Percentiles rank a stretch among this genome's conserved stretches.
Evolutionary conservation across 192 early-diverging fungal genomes (phyloP).

Genomic region (Coemansia sp.): DNA sequence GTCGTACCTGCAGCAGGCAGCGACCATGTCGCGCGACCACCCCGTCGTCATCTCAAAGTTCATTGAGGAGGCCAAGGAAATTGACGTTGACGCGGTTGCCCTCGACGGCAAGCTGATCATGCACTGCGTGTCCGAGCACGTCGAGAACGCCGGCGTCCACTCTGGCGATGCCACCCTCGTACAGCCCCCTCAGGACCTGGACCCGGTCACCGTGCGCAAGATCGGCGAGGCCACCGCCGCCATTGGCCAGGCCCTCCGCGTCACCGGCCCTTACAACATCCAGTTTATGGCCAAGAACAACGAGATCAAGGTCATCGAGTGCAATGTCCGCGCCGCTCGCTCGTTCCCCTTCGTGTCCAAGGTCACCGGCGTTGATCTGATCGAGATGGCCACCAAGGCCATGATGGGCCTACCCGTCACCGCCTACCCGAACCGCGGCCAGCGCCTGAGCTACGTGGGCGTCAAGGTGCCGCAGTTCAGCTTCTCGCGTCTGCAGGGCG

Average conservation of each 20-base stretch:
- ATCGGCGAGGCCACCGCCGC: constrained; percentile 89
- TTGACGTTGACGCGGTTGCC: constrained; percentile 99
- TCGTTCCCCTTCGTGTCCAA: constrained; percentile 99
- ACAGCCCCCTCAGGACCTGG: constrained; percentile 92
- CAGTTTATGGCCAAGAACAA: constrained; percentile 99
- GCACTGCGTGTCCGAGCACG: constrained; percentile 96
- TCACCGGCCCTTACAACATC: constrained; percentile 98
- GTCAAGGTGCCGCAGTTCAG: constrained; percentile 99
- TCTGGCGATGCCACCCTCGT: constrained; percentile 97
- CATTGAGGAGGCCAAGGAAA: constrained; percentile 97
- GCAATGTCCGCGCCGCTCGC: constrained; percentile 94
- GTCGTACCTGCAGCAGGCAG: constrained; percentile 84
- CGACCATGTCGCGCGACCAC: constrained; percentile 86
- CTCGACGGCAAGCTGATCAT: constrained; percentile 86
- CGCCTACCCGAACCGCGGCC: constrained; percentile 74
- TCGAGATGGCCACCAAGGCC: constrained; percentile 95
- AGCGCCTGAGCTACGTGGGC: constrained; percentile 76
- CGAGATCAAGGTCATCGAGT: constrained; percentile 99
- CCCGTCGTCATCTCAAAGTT: constrained; percentile 98
- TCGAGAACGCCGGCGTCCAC: constrained; percentile 99
- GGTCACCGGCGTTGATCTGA: constrained; percentile 89
- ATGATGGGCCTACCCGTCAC: constrained; percentile 82
- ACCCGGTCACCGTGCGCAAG: constrained; percentile 89
- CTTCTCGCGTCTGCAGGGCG: constrained; percentile 91
- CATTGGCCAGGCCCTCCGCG: constrained; percentile 87